Percentiles rank a stretch among this genome's conserved stretches.
phyloP scores from a whole-genome alignment of 2,329 filamentous ascomycete genomes.

The Dendryphion nanum region DNA sequence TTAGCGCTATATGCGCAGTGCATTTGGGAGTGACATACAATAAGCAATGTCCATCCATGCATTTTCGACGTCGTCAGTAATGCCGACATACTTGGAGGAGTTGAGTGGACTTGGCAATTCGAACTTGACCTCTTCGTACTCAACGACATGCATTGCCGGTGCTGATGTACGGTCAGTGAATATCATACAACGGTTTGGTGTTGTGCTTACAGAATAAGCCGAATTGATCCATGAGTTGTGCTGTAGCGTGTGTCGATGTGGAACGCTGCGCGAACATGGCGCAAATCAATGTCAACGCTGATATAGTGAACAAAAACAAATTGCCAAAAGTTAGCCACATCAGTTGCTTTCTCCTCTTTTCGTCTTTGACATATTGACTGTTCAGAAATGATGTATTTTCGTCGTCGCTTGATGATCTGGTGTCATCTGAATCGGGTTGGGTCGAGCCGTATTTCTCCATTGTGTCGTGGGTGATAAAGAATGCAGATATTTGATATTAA shows the following conservation, averaged over 20 bases:
- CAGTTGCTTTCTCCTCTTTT: conserved; percentile 20
- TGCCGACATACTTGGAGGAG: conserved; percentile 51
- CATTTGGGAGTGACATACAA: conserved; percentile 21
- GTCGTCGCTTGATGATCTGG: conserved; percentile 19
- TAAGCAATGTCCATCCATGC: conserved; percentile 58
- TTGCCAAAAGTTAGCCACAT: conserved; percentile 32
- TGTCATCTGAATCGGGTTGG: conserved; percentile 4
- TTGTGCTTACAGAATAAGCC: conserved; percentile 24
- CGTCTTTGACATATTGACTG: conserved; percentile 19
- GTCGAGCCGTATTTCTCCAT: conserved; percentile 27
- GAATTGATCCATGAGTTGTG: conserved; percentile 32
- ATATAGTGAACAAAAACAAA: conserved; percentile 33
- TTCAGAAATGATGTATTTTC: conserved; percentile 31
- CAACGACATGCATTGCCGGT: conserved; percentile 28
- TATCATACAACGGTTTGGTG: neutral
- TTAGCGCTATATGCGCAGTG: neutral
- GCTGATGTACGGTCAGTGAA: conserved; percentile 10
- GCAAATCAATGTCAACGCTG: conserved; percentile 28
- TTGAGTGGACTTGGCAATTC: conserved; percentile 27
- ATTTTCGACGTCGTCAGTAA: conserved; percentile 55
- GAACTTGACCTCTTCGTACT: conserved; percentile 27
- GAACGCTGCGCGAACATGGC: conserved; percentile 30
- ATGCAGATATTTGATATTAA: too few species aligned
- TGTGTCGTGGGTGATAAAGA: too few species aligned
- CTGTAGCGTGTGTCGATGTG: conserved; percentile 20